These are phyloP conservation scores for Xylaria sp. DNA, from an alignment of 2,329 filamentous ascomycete genomes.

Conservation along the genomic window DNA sequence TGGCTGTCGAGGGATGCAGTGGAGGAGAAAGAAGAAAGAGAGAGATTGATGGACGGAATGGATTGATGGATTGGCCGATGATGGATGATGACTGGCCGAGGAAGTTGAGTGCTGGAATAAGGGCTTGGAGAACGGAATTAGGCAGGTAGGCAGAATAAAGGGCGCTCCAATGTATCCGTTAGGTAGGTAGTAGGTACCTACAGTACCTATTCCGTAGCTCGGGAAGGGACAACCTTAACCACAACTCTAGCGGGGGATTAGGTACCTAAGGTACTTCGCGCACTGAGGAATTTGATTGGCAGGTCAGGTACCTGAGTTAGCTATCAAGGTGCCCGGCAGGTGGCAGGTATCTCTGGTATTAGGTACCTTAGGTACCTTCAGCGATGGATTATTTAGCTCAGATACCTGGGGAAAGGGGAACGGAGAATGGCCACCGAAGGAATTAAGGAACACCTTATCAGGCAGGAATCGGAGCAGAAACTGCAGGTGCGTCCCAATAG, in stretches of 20 bases:
- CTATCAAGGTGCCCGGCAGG: no score
- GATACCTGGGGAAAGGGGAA: not conserved
- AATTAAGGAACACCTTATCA: no score
- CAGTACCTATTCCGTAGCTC: no score
- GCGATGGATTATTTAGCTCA: no score
- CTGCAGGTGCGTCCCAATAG: no score
- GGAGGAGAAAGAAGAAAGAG: not conserved
- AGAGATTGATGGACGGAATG: not conserved
- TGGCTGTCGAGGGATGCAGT: not conserved
- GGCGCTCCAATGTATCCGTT: conserved; percentile 5
- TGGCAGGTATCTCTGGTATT: no score
- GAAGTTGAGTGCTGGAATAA: not conserved
- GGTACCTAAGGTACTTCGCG: not conserved
- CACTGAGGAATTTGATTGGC: no score
- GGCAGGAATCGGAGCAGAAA: no score
- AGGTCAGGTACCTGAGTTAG: no score
- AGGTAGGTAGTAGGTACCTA: conserved; percentile 4
- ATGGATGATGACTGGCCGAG: conserved; percentile 1
- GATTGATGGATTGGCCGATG: not conserved
- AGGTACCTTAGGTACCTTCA: no score
- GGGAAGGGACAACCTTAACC: not conserved
- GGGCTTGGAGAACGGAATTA: not conserved
- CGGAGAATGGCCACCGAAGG: not conserved
- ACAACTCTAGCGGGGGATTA: not conserved
- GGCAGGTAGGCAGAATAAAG: not conserved